phyloP scores from a whole-genome alignment of 2,329 filamentous ascomycete genomes.

The Venturiaceae sp. region DNA sequence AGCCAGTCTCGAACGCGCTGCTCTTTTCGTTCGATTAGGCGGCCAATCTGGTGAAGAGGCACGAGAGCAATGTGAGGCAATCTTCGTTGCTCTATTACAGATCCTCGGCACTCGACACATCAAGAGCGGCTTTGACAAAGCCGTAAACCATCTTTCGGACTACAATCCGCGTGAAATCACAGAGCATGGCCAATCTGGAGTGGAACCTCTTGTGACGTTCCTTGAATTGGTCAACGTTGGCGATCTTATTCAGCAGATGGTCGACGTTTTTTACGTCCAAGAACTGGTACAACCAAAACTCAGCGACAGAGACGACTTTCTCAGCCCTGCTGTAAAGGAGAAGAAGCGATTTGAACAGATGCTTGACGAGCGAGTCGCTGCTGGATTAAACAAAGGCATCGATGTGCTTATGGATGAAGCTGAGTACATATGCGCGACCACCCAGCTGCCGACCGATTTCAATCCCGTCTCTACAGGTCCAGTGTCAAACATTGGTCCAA shows the following conservation, averaged over 20 bases:
- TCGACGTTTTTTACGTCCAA: slow-evolving; percentile 97
- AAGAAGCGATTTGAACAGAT: slow-evolving; percentile 99
- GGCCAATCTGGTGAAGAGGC: slow-evolving; percentile 75
- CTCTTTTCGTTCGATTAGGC: slow-evolving; percentile 70
- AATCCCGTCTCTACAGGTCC: slow-evolving; percentile 51
- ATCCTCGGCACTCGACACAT: slow-evolving; percentile 81
- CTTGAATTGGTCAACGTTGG: slow-evolving; percentile 96
- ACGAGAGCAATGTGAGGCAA: slow-evolving; percentile 76
- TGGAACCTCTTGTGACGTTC: slow-evolving; percentile 89
- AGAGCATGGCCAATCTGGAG: slow-evolving; percentile 56
- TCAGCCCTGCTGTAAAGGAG: slow-evolving; percentile 81
- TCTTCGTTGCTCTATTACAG: slow-evolving; percentile 77
- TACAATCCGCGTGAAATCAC: slow-evolving; percentile 83
- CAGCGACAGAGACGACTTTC: slow-evolving; percentile 85
- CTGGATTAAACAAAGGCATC: slow-evolving; percentile 93
- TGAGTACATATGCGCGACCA: slow-evolving; percentile 86
- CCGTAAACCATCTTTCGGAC: slow-evolving; percentile 77
- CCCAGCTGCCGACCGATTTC: slow-evolving; percentile 79
- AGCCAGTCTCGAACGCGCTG: slow-evolving; percentile 72
- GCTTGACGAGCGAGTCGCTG: slow-evolving; percentile 92
- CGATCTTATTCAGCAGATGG: slow-evolving; percentile 96
- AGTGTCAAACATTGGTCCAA: slow-evolving; percentile 58
- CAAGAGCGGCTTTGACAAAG: slow-evolving; percentile 86
- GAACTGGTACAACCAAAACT: slow-evolving; percentile 77
- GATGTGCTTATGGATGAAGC: slow-evolving; percentile 98